Evolutionary conservation across 192 early-diverging fungal genomes (phyloP).

Genomic region (Coemansia sp.): DNA sequence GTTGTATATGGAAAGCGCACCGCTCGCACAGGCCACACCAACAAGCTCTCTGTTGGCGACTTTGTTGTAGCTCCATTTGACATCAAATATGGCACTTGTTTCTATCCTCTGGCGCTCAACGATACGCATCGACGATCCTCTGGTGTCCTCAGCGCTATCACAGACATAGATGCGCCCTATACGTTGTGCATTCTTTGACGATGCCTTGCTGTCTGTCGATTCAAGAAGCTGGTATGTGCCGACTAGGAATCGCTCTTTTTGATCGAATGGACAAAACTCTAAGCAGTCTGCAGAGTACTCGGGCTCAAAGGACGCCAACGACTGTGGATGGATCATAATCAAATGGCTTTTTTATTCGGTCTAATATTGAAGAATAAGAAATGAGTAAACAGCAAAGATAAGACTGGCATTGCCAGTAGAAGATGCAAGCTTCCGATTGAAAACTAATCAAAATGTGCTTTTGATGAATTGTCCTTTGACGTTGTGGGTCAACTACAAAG

Average conservation of each 20-base stretch:
- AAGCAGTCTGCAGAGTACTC: conserved; percentile 70
- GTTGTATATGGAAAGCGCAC: conserved; percentile 57
- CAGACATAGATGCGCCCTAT: conserved; percentile 70
- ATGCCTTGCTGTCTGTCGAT: neutral
- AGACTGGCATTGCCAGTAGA: too few species aligned
- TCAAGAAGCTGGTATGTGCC: conserved; percentile 71
- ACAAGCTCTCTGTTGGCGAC: conserved; percentile 54
- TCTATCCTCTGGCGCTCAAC: conserved; percentile 59
- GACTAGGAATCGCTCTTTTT: conserved; percentile 57
- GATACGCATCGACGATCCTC: conserved; percentile 19
- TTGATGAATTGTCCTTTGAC: too few species aligned
- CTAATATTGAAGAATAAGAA: too few species aligned
- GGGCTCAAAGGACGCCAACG: conserved; percentile 61
- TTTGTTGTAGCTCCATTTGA: conserved; percentile 67
- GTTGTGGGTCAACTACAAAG: too few species aligned
- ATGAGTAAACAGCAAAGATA: too few species aligned
- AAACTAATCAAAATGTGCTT: too few species aligned
- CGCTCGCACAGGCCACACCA: conserved; percentile 65
- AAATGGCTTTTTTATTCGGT: neutral
- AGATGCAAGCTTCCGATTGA: too few species aligned
- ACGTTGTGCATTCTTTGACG: conserved; percentile 52
- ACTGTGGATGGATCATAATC: neutral
- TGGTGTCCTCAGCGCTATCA: conserved; percentile 29
- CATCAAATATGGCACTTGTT: conserved; percentile 67
- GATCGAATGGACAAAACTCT: conserved; percentile 66